Evolutionary conservation across 345 rosid genomes (phyloP).

Genomic region (Orychophragmus violaceus): DNA sequence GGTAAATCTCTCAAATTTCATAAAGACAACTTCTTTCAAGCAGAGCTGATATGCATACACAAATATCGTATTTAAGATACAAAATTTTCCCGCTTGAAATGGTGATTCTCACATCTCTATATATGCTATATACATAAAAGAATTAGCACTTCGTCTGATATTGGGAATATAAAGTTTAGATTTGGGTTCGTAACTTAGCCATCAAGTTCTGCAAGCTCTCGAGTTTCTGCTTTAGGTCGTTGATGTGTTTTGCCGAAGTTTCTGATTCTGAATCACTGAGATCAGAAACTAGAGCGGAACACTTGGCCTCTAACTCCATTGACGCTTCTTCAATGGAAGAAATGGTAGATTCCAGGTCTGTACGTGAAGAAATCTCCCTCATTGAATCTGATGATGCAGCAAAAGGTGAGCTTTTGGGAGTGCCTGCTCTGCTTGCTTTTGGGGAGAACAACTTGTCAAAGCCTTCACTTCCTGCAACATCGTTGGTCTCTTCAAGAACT

Average conservation of each 20-base stretch:
- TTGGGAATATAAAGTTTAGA: slow-evolving; percentile 36
- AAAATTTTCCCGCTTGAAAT: slow-evolving; percentile 9
- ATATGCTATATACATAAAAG: slow-evolving; percentile 27
- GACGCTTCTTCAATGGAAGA: slow-evolving; percentile 70
- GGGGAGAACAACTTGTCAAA: slow-evolving; percentile 72
- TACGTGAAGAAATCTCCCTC: slow-evolving; percentile 19
- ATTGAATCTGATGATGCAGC: slow-evolving; percentile 29
- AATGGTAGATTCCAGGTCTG: slow-evolving; percentile 48
- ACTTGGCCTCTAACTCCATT: slow-evolving; percentile 49
- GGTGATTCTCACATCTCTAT: slow-evolving; percentile 16
- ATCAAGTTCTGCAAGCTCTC: slow-evolving; percentile 61
- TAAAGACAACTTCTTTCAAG: not conserved
- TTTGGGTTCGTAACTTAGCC: slow-evolving; percentile 54
- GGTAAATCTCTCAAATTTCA: slow-evolving; percentile 7
- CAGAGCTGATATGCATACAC: slow-evolving; percentile 9
- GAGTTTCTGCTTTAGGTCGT: slow-evolving; percentile 61
- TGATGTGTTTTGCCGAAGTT: slow-evolving; percentile 33
- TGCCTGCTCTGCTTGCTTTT: slow-evolving; percentile 39
- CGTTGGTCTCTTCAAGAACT: not conserved
- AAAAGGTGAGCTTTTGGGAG: slow-evolving; percentile 34
- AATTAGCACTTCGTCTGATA: slow-evolving; percentile 10
- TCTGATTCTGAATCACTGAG: slow-evolving; percentile 42
- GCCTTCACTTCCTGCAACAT: slow-evolving; percentile 71
- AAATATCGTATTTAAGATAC: slow-evolving; percentile 12
- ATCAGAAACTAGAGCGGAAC: slow-evolving; percentile 42